phyloP scores from a whole-genome alignment of 2,329 filamentous ascomycete genomes.

The Beauveria bassiana region DNA sequence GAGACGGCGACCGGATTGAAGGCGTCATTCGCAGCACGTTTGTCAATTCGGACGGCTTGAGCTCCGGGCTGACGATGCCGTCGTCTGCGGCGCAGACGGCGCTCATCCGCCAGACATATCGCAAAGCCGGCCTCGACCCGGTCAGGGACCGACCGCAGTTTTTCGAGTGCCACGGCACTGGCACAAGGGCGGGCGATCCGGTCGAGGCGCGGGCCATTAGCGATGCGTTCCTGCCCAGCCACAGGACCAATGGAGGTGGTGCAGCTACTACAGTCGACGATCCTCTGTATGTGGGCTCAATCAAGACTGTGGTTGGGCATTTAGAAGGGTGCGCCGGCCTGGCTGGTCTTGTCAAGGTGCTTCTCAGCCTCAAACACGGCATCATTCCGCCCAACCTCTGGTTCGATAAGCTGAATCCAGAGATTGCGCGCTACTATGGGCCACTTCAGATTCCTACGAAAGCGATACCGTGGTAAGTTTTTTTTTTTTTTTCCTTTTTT shows the following conservation, averaged over 20 bases:
- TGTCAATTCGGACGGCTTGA: slow-evolving; percentile 45
- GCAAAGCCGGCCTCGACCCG: slow-evolving; percentile 15
- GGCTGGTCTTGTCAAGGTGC: slow-evolving; percentile 38
- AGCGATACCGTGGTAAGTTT: background rate
- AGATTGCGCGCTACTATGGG: slow-evolving; percentile 22
- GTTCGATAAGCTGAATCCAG: slow-evolving; percentile 38
- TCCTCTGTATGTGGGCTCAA: slow-evolving; percentile 30
- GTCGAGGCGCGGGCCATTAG: slow-evolving; percentile 36
- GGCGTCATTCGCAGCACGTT: slow-evolving; percentile 40
- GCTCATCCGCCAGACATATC: slow-evolving; percentile 24
- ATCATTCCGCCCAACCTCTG: slow-evolving; percentile 38
- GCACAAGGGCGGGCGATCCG: slow-evolving; percentile 33
- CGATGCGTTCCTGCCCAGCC: background rate
- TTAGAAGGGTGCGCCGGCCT: slow-evolving; percentile 39
- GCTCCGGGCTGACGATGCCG: slow-evolving; percentile 47
- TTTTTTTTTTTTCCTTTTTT: too few relatives aligned
- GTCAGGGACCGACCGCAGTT: slow-evolving; percentile 27
- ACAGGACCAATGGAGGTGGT: background rate
- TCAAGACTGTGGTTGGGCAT: slow-evolving; percentile 42
- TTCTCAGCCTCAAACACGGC: slow-evolving; percentile 35
- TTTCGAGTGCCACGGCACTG: slow-evolving; percentile 32
- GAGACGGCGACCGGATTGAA: slow-evolving; percentile 43
- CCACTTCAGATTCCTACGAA: slow-evolving; percentile 11
- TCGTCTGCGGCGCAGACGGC: slow-evolving; percentile 34
- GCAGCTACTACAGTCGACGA: background rate